These are phyloP conservation scores for Aspergillus olivimuriae DNA, from an alignment of 495 filamentous ascomycete genomes.

Conservation along the genomic window DNA sequence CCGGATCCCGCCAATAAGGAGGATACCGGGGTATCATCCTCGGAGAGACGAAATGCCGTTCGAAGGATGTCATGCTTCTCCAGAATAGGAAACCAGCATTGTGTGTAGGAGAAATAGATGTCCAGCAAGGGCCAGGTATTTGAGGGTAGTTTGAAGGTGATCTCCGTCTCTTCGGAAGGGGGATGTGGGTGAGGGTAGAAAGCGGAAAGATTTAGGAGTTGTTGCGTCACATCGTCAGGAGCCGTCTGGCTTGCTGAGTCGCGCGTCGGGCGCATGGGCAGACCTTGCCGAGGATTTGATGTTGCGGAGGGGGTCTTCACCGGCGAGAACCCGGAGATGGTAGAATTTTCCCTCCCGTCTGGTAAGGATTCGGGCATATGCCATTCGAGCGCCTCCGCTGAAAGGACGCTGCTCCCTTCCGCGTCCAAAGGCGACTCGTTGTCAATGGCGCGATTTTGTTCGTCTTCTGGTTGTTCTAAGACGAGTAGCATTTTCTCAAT, in stretches of 20 bases:
- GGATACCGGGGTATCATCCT: constrained; percentile 28
- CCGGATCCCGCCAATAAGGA: constrained; percentile 34
- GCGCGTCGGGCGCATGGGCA: constrained; percentile 10
- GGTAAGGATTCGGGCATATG: constrained; percentile 27
- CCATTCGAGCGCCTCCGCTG: constrained; percentile 34
- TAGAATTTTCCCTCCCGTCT: constrained; percentile 17
- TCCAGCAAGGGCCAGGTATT: constrained; percentile 56
- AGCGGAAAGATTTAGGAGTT: not conserved
- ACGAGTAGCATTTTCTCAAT: constrained; percentile 47
- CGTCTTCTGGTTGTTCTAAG: constrained; percentile 37
- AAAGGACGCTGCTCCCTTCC: constrained; percentile 28
- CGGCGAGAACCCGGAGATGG: constrained; percentile 28
- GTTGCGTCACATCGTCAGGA: not conserved
- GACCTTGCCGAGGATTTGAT: constrained; percentile 10
- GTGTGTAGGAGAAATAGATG: constrained; percentile 68
- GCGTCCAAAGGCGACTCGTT: constrained; percentile 29
- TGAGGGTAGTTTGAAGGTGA: constrained; percentile 21
- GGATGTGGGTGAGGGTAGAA: not conserved
- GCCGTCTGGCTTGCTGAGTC: constrained; percentile 25
- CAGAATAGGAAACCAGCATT: constrained; percentile 67
- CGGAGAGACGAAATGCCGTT: constrained; percentile 38
- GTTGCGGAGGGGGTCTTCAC: constrained; percentile 21
- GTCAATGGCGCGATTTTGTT: constrained; percentile 22
- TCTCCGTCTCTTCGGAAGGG: constrained; percentile 18
- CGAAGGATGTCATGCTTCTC: constrained; percentile 61